Conservation (phyloP, 192 early-diverging fungal species). For the Coemansia sp. region DNA sequence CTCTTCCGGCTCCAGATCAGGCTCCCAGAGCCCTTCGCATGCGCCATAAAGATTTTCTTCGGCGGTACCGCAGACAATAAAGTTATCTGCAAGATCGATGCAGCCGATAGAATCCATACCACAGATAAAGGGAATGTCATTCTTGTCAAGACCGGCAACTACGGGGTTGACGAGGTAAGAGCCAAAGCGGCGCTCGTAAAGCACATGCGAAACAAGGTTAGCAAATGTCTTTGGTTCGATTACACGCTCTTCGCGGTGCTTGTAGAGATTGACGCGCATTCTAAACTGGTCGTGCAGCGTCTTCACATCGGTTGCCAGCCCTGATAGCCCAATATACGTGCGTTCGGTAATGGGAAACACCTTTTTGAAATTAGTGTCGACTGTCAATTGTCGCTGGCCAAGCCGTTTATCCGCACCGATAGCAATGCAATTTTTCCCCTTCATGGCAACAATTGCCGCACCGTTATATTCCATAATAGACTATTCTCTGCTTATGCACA, state of each 20-base stretch:
- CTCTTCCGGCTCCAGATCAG: constrained; percentile 95
- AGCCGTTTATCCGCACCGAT: constrained; percentile 95
- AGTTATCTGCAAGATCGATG: constrained; percentile 89
- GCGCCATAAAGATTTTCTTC: constrained; percentile 87
- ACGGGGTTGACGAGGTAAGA: constrained; percentile 95
- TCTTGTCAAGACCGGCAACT: constrained; percentile 91
- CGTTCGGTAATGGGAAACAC: constrained; percentile 86
- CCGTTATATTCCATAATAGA: constrained; percentile 63
- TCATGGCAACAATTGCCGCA: constrained; percentile 92
- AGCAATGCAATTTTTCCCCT: constrained; percentile 97
- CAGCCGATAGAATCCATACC: constrained; percentile 96
- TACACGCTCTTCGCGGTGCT: constrained; percentile 90
- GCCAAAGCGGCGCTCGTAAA: constrained; percentile 95
- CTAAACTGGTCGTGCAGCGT: constrained; percentile 91
- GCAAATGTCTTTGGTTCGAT: constrained; percentile 94
- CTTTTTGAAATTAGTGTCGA: constrained; percentile 95
- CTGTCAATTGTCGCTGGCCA: constrained; percentile 89
- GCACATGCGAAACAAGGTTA: constrained; percentile 89
- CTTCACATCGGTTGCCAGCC: constrained; percentile 94
- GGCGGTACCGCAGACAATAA: constrained; percentile 93
- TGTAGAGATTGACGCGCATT: constrained; percentile 96
- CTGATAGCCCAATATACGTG: constrained; percentile 86
- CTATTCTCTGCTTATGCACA: constrained; percentile 1
- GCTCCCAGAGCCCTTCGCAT: constrained; percentile 98
- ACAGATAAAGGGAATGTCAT: constrained; percentile 90